Conservation (phyloP, 495 filamentous ascomycete species). For the Choiromyces venosus region DNA sequence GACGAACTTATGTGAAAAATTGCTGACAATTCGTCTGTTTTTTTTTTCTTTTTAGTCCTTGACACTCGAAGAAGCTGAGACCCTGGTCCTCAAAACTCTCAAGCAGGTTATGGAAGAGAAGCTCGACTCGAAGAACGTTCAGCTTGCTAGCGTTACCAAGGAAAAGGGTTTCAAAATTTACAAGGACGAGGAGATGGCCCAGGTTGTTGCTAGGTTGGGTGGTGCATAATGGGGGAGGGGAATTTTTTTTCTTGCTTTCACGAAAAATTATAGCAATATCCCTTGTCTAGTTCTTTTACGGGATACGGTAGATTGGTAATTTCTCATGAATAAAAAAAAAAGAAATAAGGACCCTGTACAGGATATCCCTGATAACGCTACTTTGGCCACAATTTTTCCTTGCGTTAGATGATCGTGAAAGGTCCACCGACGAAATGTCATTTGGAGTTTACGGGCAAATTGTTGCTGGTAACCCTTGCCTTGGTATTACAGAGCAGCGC, state of each 20-base stretch:
- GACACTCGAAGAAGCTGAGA: constrained; percentile 87
- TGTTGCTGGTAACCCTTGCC: neutral
- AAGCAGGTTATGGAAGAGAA: constrained; percentile 99
- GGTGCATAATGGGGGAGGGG: constrained; percentile 33
- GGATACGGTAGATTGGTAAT: constrained; percentile 1
- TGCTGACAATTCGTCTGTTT: constrained; percentile 16
- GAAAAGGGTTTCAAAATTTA: constrained; percentile 97
- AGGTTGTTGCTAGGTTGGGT: constrained; percentile 68
- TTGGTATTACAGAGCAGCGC: neutral
- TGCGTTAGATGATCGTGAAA: neutral
- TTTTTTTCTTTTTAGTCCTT: constrained; percentile 55
- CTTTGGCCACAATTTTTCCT: neutral
- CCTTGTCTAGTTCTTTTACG: constrained; percentile 6
- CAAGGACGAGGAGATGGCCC: constrained; percentile 90
- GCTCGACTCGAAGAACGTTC: constrained; percentile 95
- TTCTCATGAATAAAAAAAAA: neutral
- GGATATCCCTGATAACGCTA: neutral
- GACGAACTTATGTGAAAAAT: neutral
- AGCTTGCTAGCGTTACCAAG: constrained; percentile 95
- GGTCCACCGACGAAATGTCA: neutral
- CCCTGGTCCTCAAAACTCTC: constrained; percentile 90
- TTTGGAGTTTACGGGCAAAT: neutral
- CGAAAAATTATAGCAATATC: constrained; percentile 13
- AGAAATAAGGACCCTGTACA: neutral
- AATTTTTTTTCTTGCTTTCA: constrained; percentile 3